These are phyloP conservation scores for Lentinula sp. DNA, from an alignment of 768 basidiomycete genomes.

Conservation along the genomic window DNA sequence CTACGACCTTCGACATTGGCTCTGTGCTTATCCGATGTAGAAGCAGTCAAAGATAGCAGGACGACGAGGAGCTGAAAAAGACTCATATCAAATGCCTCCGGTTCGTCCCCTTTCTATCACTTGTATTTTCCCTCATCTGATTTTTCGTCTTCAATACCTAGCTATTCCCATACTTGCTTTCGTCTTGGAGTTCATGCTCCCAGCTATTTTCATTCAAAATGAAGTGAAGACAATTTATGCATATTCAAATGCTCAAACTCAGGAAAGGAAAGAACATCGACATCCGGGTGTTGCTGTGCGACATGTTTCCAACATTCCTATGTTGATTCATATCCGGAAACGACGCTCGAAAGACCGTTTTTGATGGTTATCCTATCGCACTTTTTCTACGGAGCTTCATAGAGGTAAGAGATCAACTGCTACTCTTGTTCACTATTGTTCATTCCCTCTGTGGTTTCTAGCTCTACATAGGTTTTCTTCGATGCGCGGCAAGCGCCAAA, in stretches of 20 bases:
- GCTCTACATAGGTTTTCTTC: slow-evolving; percentile 24
- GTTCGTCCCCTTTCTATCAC: background rate
- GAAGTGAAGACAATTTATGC: background rate
- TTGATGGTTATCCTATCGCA: slow-evolving; percentile 35
- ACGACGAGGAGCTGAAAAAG: background rate
- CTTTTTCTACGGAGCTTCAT: slow-evolving; percentile 31
- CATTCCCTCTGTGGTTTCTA: slow-evolving; percentile 12
- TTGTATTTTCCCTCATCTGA: background rate
- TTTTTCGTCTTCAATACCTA: background rate
- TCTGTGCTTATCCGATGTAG: no score
- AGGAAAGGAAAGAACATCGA: slow-evolving; percentile 33
- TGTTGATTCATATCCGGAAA: slow-evolving; percentile 26
- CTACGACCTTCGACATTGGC: no score
- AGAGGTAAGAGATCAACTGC: slow-evolving; percentile 19
- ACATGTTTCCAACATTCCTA: background rate
- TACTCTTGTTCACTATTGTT: background rate
- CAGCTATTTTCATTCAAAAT: background rate
- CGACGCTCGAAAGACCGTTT: slow-evolving; percentile 32
- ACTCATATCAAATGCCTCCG: background rate
- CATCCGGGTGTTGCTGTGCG: slow-evolving; percentile 38
- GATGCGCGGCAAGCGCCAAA: no score
- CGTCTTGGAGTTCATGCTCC: background rate
- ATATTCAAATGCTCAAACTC: slow-evolving; percentile 19
- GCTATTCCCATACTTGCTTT: background rate
- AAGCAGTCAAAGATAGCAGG: background rate